These are phyloP conservation scores for Ceratocystis ficicola DNA, from an alignment of 2,329 filamentous ascomycete species.

Conservation along the genomic window DNA sequence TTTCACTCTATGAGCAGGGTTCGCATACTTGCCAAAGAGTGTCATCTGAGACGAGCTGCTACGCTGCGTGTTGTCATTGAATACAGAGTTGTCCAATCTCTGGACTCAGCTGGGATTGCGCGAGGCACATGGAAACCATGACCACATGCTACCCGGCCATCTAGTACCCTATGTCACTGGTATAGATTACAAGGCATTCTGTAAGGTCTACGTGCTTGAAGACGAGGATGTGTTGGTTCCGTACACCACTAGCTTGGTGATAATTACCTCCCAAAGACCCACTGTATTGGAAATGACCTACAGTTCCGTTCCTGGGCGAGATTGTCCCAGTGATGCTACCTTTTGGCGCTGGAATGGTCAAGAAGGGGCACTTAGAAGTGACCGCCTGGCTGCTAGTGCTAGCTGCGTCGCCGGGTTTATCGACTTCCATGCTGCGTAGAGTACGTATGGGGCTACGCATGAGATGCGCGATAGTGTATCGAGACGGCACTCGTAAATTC, in stretches of 20 bases:
- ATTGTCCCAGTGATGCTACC: background rate
- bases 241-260: conserved; percentile 23
- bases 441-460: conserved; percentile 13
- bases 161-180: conserved; percentile 22
- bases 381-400: conserved; percentile 18
- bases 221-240: conserved; percentile 20
- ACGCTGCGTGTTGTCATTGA: conserved; percentile 24
- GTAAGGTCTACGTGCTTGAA: conserved; percentile 17
- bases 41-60: conserved; percentile 18
- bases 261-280: conserved; percentile 22
- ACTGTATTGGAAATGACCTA: conserved; percentile 20
- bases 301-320: conserved; percentile 14
- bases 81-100: conserved; percentile 20
- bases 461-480: conserved; percentile 2
- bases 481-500: background rate
- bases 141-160: conserved; percentile 24
- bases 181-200: conserved; percentile 19
- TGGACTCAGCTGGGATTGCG: conserved; percentile 20
- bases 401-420: conserved; percentile 19
- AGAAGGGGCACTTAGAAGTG: conserved; percentile 20
- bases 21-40: conserved; percentile 14
- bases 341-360: conserved; percentile 23
- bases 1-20: conserved; percentile 21
- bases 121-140: conserved; percentile 23
- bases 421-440: conserved; percentile 20